Evolutionary conservation across 306 rosid species (phyloP).

Genomic region (Urtica urens): DNA sequence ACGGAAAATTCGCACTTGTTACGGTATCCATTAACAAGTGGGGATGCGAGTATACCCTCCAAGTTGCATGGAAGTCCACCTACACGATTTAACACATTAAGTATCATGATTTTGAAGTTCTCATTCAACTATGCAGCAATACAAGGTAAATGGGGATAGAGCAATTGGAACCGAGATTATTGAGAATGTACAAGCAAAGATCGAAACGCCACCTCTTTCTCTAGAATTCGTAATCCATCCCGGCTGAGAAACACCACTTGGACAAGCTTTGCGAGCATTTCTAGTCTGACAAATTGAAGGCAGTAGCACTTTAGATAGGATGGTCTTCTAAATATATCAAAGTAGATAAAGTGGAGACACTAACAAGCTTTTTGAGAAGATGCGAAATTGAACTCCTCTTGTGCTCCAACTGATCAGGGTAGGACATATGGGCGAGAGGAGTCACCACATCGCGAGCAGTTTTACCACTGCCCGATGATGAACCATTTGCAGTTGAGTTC

Average conservation of each 20-base stretch:
- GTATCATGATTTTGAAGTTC: conserved; percentile 8
- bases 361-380: conserved; percentile 74
- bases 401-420: conserved; percentile 78
- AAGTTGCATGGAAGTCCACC: conserved; percentile 92
- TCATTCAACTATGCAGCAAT: conserved; percentile 1
- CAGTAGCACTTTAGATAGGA: conserved; percentile 4
- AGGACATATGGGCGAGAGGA: conserved; percentile 82
- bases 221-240: conserved; percentile 82
- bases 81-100: conserved; percentile 18
- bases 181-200: conserved; percentile 3
- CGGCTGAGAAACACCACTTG: conserved; percentile 58
- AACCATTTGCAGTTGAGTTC: conserved; percentile 27
- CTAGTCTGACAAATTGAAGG: conserved; percentile 45
- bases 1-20: conserved; percentile 94
- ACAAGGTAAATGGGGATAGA: conserved; percentile 1
- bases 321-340: conserved; percentile 4
- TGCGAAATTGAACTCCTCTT: conserved; percentile 59
- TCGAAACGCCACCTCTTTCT: conserved; percentile 53
- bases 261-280: conserved; percentile 91
- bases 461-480: conserved; percentile 32
- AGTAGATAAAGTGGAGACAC: conserved; percentile 23
- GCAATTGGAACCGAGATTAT: conserved; percentile 3
- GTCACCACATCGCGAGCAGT: conserved; percentile 59
- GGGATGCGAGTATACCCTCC: conserved; percentile 78
- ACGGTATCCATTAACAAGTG: conserved; percentile 79